Evolutionary conservation across 768 basidiomycete genomes (phyloP).

Genomic region (Nevesoporus exiguus): DNA sequence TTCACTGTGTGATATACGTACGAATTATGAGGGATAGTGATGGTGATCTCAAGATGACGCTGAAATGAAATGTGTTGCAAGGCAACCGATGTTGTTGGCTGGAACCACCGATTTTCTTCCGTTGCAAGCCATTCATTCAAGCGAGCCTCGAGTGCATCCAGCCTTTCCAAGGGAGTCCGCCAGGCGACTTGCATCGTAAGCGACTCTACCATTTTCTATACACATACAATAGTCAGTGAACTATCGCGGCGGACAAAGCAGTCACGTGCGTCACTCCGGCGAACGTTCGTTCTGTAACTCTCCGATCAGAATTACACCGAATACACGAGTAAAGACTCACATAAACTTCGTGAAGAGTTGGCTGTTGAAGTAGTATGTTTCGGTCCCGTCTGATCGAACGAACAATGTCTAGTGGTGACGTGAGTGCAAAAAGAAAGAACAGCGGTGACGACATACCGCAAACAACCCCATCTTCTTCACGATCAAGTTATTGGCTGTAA

Average conservation of each 20-base stretch:
- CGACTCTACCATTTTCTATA: conserved; percentile 63
- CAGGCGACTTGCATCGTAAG: conserved; percentile 71
- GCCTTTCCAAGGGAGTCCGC: conserved; percentile 67
- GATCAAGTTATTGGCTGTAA: conserved; percentile 58
- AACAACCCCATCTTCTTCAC: conserved; percentile 82
- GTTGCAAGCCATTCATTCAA: conserved; percentile 75
- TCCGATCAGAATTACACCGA: background rate
- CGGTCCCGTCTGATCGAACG: conserved; percentile 66
- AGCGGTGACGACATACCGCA: conserved; percentile 41
- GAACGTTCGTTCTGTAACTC: conserved; percentile 57
- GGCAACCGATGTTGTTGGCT: conserved; percentile 60
- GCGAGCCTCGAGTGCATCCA: conserved; percentile 63
- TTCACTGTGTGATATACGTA: conserved; percentile 23
- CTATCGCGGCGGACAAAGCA: background rate
- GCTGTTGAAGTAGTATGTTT: conserved; percentile 81
- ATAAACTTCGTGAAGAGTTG: conserved; percentile 74
- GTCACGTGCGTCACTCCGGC: conserved; percentile 58
- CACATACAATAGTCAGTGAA: conserved; percentile 10
- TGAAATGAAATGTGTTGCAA: conserved; percentile 66
- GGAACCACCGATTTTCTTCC: conserved; percentile 78
- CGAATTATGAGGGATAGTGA: conserved; percentile 57
- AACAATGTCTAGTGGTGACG: conserved; percentile 54
- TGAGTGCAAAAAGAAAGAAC: background rate
- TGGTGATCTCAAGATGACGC: conserved; percentile 63
- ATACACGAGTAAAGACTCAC: conserved; percentile 34